A percentile compares a stretch with the other conserved stretches of the same genome.
These are phyloP conservation scores for Ogataea salicorniae DNA, from an alignment of 805 yeast genomes.

Conservation along the genomic window DNA sequence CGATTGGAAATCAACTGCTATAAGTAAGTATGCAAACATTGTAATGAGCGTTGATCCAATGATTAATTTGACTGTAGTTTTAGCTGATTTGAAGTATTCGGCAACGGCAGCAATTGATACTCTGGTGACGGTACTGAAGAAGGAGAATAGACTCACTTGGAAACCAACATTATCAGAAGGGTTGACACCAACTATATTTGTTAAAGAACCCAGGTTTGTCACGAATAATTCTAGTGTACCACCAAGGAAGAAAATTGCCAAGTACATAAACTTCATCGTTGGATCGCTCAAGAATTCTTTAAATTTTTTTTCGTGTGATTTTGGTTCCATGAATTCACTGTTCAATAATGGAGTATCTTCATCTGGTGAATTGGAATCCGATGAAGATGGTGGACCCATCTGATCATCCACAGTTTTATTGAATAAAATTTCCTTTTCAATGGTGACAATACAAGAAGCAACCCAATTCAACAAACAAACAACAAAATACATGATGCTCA, in stretches of 20 bases:
- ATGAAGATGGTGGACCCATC: neutral
- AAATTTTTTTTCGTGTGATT: slow-evolving; percentile 25
- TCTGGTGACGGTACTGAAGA: slow-evolving; percentile 27
- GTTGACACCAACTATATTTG: slow-evolving; percentile 34
- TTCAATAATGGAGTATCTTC: slow-evolving; percentile 33
- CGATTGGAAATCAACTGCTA: slow-evolving; percentile 7
- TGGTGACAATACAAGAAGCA: slow-evolving; percentile 59
- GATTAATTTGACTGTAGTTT: slow-evolving; percentile 6
- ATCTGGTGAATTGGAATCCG: slow-evolving; percentile 2
- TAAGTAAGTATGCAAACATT: slow-evolving; percentile 7
- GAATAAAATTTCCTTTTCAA: slow-evolving; percentile 45
- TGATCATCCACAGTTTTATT: slow-evolving; percentile 18
- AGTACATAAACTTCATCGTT: slow-evolving; percentile 56
- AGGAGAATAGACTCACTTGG: slow-evolving; percentile 17
- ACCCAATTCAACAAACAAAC: slow-evolving; percentile 59
- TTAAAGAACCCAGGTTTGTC: slow-evolving; percentile 70
- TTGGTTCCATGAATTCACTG: slow-evolving; percentile 23
- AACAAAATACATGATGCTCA: slow-evolving; percentile 47
- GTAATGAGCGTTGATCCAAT: slow-evolving; percentile 5
- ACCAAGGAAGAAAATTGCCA: slow-evolving; percentile 57
- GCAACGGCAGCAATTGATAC: slow-evolving; percentile 17
- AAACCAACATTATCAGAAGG: slow-evolving; percentile 7
- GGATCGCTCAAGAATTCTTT: slow-evolving; percentile 40
- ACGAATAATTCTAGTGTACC: slow-evolving; percentile 86
- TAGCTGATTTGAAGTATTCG: slow-evolving; percentile 9